Conservation (phyloP, 1,139 yeast genomes). For the Yamadazyma friedrichii region DNA sequence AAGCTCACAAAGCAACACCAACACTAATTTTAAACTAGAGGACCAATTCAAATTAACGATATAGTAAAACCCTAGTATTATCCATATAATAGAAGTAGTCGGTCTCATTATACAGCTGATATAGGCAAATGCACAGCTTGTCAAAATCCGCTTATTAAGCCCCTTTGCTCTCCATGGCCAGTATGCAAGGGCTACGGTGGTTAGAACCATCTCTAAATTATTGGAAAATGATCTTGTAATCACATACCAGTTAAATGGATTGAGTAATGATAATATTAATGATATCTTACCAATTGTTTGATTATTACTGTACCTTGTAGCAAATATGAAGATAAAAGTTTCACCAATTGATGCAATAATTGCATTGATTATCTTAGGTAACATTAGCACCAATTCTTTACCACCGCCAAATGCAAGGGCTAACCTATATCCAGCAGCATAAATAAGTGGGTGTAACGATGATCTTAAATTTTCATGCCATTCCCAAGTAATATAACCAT, state of each 20-base stretch:
- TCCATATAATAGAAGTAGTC: constrained; percentile 78
- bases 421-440: constrained; percentile 42
- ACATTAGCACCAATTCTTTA: constrained; percentile 15
- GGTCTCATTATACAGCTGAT: constrained; percentile 74
- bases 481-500: constrained; percentile 93
- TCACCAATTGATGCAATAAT: constrained; percentile 74
- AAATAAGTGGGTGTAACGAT: constrained; percentile 75
- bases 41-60: constrained; percentile 4
- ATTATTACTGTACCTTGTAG: constrained; percentile 34
- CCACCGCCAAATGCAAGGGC: constrained; percentile 15
- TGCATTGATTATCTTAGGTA: constrained; percentile 73
- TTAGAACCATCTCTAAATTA: constrained; percentile 72
- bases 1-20: constrained; percentile 8
- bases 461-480: constrained; percentile 79
- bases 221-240: constrained; percentile 85
- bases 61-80: constrained; percentile 46
- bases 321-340: constrained; percentile 51
- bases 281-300: constrained; percentile 45
- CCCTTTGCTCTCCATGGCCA: constrained; percentile 63
- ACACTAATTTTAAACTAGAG: constrained; percentile 1
- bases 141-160: constrained; percentile 11
- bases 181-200: constrained; percentile 63
- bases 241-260: constrained; percentile 83
- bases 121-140: constrained; percentile 40
- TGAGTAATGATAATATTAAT: constrained; percentile 54